These are phyloP conservation scores for Tilletia walkeri DNA, from an alignment of 1,284 basidiomycete species.

Conservation along the genomic window DNA sequence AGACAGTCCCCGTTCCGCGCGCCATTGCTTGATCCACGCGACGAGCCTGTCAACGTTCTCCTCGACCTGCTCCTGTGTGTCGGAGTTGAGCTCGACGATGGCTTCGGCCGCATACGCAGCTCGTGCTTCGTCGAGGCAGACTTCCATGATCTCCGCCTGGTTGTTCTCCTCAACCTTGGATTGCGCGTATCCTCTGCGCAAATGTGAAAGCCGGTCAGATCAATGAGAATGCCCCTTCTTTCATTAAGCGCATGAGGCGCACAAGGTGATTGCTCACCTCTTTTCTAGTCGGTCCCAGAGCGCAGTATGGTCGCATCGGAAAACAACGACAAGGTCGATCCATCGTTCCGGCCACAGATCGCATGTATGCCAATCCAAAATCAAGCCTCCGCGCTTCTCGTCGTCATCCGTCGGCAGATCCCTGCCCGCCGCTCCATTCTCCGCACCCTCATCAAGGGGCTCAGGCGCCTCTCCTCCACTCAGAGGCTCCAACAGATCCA, in stretches of 20 bases:
- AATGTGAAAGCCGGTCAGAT: background rate
- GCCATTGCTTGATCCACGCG: constrained; percentile 81
- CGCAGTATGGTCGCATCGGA: constrained; percentile 80
- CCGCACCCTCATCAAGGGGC: constrained; percentile 29
- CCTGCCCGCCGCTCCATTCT: background rate
- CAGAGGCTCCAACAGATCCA: constrained; percentile 47
- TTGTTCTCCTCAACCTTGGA: constrained; percentile 99
- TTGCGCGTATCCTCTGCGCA: constrained; percentile 72
- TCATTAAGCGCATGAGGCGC: background rate
- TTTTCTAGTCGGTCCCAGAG: constrained; percentile 94
- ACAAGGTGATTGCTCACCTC: constrained; percentile 61
- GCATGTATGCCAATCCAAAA: constrained; percentile 97
- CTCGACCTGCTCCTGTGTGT: constrained; percentile 77
- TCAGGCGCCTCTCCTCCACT: constrained; percentile 46
- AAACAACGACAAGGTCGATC: constrained; percentile 93
- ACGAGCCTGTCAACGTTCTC: constrained; percentile 80
- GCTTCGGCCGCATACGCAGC: constrained; percentile 80
- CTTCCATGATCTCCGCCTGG: constrained; percentile 96
- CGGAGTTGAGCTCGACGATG: constrained; percentile 79
- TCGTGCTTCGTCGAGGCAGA: constrained; percentile 82
- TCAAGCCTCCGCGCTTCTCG: constrained; percentile 64
- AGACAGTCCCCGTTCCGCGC: constrained; percentile 59
- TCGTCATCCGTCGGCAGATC: constrained; percentile 27
- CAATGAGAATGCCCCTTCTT: background rate
- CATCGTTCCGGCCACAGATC: constrained; percentile 92